Evolutionary conservation across 257 asterid species (phyloP).

Genomic region (Cruciata laevipes): DNA sequence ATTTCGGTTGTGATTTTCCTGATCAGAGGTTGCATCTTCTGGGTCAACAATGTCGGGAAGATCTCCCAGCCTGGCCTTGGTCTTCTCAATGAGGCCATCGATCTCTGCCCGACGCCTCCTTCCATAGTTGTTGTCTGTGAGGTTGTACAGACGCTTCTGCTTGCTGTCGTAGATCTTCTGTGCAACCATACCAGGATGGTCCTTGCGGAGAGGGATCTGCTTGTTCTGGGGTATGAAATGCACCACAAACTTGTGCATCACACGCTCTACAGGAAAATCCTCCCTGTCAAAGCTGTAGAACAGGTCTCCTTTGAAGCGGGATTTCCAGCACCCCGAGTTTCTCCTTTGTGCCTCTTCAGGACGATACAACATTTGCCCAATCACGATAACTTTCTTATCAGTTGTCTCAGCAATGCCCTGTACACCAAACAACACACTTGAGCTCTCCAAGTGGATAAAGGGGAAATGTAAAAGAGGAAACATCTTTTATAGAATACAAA

Average conservation of each 20-base stretch:
- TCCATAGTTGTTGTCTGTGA: slow-evolving; percentile 63
- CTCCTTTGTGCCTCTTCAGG: slow-evolving; percentile 74
- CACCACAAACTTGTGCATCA: slow-evolving; percentile 83
- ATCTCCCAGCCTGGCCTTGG: slow-evolving; percentile 53
- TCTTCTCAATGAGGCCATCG: slow-evolving; percentile 64
- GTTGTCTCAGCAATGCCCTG: slow-evolving; percentile 54
- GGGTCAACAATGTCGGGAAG: slow-evolving; percentile 68
- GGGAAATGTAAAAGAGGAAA: not conserved
- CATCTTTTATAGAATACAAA: not conserved
- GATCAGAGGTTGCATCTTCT: slow-evolving; percentile 40
- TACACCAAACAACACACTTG: slow-evolving; percentile 6
- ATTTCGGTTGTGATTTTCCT: slow-evolving; percentile 37
- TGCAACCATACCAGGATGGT: slow-evolving; percentile 80
- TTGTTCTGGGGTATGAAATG: slow-evolving; percentile 74
- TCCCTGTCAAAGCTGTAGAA: slow-evolving; percentile 81
- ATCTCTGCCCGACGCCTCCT: slow-evolving; percentile 60
- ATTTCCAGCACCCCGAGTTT: slow-evolving; percentile 63
- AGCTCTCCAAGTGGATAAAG: not conserved
- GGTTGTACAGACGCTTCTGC: slow-evolving; percentile 51
- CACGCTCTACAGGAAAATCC: slow-evolving; percentile 81
- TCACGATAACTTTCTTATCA: slow-evolving; percentile 43
- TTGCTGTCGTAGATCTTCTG: slow-evolving; percentile 72
- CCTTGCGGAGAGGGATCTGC: slow-evolving; percentile 66
- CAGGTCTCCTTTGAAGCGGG: slow-evolving; percentile 58
- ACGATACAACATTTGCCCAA: slow-evolving; percentile 86